phyloP scores from a whole-genome alignment of 768 basidiomycete species.

The Boletus fagicola region DNA sequence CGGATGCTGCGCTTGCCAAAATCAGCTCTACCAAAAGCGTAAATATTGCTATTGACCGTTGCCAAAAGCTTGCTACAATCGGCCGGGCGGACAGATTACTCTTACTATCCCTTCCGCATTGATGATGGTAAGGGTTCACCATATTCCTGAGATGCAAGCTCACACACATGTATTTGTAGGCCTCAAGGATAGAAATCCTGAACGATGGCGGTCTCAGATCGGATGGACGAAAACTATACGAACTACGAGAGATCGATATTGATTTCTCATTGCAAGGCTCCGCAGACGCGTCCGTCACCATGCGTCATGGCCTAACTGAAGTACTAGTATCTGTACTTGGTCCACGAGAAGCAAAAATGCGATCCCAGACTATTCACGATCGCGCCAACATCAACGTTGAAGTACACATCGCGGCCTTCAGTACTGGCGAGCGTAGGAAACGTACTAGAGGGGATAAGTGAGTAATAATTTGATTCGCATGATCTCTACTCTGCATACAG shows the following conservation, averaged over 20 bases:
- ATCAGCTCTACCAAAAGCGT: not conserved
- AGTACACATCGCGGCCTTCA: conserved; percentile 83
- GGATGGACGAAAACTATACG: conserved; percentile 90
- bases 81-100: not conserved
- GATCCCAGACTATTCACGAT: conserved; percentile 81
- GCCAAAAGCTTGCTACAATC: not conserved
- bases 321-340: conserved; percentile 89
- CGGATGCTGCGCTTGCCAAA: too few relatives aligned
- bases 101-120: not conserved
- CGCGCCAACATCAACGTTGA: conserved; percentile 89
- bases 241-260: conserved; percentile 79
- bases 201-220: conserved; percentile 88
- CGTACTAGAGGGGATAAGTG: conserved; percentile 85
- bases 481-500: not conserved
- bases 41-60: not conserved
- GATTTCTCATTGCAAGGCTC: conserved; percentile 69
- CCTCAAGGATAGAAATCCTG: conserved; percentile 66
- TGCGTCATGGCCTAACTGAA: conserved; percentile 88
- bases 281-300: conserved; percentile 82
- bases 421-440: conserved; percentile 75
- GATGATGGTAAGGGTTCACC: conserved; percentile 8
- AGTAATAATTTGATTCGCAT: conserved; percentile 30
- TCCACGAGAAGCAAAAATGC: conserved; percentile 82
- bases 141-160: not conserved
- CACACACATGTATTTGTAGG: conserved; percentile 27